Base-by-base conservation (phyloP, 345 rosid species). In the Geranium rotundifolium region DNA sequence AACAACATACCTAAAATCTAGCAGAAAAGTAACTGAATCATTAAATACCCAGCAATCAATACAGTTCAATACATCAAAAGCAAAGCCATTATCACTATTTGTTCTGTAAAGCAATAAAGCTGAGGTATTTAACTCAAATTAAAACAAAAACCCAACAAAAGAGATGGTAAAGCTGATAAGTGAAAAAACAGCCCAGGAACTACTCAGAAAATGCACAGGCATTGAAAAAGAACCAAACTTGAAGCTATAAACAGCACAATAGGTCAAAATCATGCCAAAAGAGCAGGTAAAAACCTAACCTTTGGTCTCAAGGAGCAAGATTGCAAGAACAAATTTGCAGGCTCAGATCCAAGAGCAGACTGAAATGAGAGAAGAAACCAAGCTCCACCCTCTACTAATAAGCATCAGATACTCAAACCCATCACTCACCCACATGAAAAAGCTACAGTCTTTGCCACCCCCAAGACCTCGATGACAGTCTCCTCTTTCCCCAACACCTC, bases 351-450 rank as follows among this genome's bases (percentile, higher is more conserved):
- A 46, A 46, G 52, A 46, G 52, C 52, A 46, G 16, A 0, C 14
- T 46, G 52, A 9, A 46, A 46, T 46, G 52, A 14, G 15, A 17
- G 57, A 63, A 19, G n/a, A n/a, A 27, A 62, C 7, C 17, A 27
- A 37, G 57, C 18, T 63, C 56, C 10, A 55, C 58, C 57, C 3
- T 20, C 27, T 56, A 18, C 72, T 29, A 67, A 52, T 59, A 68
- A 62, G 56, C 12, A 58, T 57, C 59, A 61, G 7, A 2, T 46
- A 4, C 19, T n/a, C 17, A 37, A 30, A 34, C 17, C 56, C 54
- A 72, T 17, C 23, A 46, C 66, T 39, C 2, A 41, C 58, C 31
- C 18, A 49, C 57, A 29, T 8, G 57, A 46, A 65, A 49, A 59
- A 49, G 15, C 7, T 27, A 58, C 37, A 46, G 12, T 46, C 52